Evolutionary conservation across 1,284 basidiomycete species (phyloP).

Genomic region (Mycena sp.): DNA sequence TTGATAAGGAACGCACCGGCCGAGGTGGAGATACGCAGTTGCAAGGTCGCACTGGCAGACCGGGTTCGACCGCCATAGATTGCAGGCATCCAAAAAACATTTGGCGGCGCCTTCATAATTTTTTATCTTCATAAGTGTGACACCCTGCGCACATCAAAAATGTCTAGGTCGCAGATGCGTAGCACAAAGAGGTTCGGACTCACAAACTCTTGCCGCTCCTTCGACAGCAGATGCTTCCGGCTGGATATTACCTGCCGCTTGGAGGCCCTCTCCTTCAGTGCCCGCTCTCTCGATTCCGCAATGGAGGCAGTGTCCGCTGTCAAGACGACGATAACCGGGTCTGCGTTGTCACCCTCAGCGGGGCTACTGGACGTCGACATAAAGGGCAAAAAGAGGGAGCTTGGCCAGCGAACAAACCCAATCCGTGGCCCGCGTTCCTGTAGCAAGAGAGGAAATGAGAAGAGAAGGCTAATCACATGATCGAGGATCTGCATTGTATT

Average conservation of each 20-base stretch:
- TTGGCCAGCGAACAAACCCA: neutral
- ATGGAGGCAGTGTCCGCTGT: conserved; percentile 26
- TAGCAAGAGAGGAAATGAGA: neutral
- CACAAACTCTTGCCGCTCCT: conserved; percentile 18
- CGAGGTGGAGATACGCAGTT: conserved; percentile 44
- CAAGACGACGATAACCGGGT: conserved; percentile 28
- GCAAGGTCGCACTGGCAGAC: conserved; percentile 42
- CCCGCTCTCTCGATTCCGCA: neutral
- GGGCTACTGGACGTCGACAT: conserved; percentile 20
- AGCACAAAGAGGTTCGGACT: neutral
- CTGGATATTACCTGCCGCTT: conserved; percentile 6
- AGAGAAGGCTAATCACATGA: neutral
- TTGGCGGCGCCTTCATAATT: conserved; percentile 26
- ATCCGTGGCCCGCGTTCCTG: neutral
- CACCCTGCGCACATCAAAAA: conserved; percentile 13
- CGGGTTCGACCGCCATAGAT: conserved; percentile 17
- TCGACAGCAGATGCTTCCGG: neutral
- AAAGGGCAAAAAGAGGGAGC: neutral
- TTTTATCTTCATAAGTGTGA: conserved; percentile 26
- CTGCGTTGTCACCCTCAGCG: conserved; percentile 2
- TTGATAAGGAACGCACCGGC: conserved; percentile 35
- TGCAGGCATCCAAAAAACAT: conserved; percentile 23
- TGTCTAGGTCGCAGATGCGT: too few relatives aligned
- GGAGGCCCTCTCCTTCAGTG: conserved; percentile 18
- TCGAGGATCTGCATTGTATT: too few relatives aligned